Percentiles rank a stretch among this genome's conserved stretches.
Conservation (phyloP, 805 yeast genomes). For the Metschnikowia rubicola region DNA sequence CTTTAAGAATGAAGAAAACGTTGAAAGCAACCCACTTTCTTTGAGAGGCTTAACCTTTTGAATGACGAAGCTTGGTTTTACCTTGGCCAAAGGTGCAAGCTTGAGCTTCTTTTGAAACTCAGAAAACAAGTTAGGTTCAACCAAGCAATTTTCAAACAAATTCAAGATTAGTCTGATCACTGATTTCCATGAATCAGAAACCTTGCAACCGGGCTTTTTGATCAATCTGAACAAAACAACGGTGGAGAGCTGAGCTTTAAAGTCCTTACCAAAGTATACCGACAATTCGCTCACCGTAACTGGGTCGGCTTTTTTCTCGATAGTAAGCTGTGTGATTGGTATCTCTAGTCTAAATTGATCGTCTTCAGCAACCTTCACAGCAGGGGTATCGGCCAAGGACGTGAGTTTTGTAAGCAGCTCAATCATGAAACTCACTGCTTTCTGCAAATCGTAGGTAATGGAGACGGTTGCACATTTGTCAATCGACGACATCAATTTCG, state of each 20-base stretch:
- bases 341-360: slow-evolving; percentile 29
- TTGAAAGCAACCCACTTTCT: slow-evolving; percentile 78
- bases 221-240: slow-evolving; percentile 81
- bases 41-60: slow-evolving; percentile 61
- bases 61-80: slow-evolving; percentile 64
- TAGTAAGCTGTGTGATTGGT: slow-evolving; percentile 34
- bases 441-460: slow-evolving; percentile 52
- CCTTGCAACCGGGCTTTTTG: slow-evolving; percentile 50
- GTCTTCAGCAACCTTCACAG: slow-evolving; percentile 12
- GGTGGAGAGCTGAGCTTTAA: slow-evolving; percentile 86
- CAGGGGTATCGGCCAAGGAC: slow-evolving; percentile 48
- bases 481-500: slow-evolving; percentile 81
- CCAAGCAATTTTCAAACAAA: slow-evolving; percentile 68
- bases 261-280: slow-evolving; percentile 82
- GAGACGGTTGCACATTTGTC: slow-evolving; percentile 84
- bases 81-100: slow-evolving; percentile 53
- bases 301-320: slow-evolving; percentile 52
- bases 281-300: slow-evolving; percentile 80
- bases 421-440: slow-evolving; percentile 64
- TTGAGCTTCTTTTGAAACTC: slow-evolving; percentile 59
- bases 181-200: slow-evolving; percentile 58
- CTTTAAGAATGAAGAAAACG: slow-evolving; percentile 87
- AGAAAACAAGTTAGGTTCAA: slow-evolving; percentile 57
- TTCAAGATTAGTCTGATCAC: slow-evolving; percentile 58
- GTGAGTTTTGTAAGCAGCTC: slow-evolving; percentile 66